Conservation (phyloP, 2,329 filamentous ascomycete species). For the Diaporthe sp. region DNA sequence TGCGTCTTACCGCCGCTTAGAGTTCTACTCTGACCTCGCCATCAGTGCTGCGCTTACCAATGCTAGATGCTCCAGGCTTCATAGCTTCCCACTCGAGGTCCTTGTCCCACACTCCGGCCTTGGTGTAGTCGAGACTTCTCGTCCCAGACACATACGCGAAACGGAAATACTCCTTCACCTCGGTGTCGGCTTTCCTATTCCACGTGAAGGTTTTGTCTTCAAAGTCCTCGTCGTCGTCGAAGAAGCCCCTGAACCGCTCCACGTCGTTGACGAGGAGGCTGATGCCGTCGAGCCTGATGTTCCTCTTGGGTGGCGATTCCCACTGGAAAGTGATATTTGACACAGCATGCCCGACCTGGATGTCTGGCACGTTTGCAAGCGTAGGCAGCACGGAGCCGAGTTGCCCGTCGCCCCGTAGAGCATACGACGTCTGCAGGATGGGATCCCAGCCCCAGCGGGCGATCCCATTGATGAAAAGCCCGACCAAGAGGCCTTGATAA, state of each 20-base stretch:
- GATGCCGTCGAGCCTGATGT: constrained; percentile 75
- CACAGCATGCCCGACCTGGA: constrained; percentile 60
- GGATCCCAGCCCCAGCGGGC: constrained; percentile 95
- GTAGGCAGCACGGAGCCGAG: constrained; percentile 73
- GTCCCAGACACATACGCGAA: constrained; percentile 82
- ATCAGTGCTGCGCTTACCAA: constrained; percentile 49
- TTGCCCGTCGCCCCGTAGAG: constrained; percentile 78
- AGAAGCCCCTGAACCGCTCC: constrained; percentile 82
- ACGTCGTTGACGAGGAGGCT: constrained; percentile 89
- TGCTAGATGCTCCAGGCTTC: constrained; percentile 70
- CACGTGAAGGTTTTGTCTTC: constrained; percentile 67
- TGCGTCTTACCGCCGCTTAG: background rate
- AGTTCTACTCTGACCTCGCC: constrained; percentile 40
- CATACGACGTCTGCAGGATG: constrained; percentile 84
- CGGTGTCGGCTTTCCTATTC: constrained; percentile 62
- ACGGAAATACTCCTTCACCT: constrained; percentile 79
- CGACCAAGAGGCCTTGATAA: constrained; percentile 91
- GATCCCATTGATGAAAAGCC: constrained; percentile 93
- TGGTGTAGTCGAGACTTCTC: constrained; percentile 78
- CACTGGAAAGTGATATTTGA: constrained; percentile 77
- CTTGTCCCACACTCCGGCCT: constrained; percentile 78
- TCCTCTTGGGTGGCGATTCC: constrained; percentile 60
- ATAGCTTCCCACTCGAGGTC: constrained; percentile 77
- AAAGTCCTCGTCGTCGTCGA: constrained; percentile 65
- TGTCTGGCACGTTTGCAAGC: constrained; percentile 61